Evolutionary conservation across 306 rosid genomes (phyloP).

Genomic region (Canavalia gladiata): DNA sequence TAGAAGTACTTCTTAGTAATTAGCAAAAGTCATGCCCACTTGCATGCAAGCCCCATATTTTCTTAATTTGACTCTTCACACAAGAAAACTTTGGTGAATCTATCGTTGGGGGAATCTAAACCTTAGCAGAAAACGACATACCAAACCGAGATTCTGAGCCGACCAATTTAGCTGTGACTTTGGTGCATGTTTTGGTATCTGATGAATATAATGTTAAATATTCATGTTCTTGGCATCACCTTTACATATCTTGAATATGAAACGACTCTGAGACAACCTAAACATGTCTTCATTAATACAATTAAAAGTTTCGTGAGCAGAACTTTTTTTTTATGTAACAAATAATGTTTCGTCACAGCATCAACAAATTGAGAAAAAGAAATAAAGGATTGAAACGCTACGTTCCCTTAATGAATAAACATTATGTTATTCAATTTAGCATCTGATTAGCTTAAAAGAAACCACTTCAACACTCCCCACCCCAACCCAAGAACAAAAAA

Average conservation of each 20-base stretch:
- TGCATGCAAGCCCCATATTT: neutral
- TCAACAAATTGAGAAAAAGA: neutral
- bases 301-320: neutral
- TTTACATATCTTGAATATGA: slow-evolving; percentile 10
- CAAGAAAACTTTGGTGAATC: neutral
- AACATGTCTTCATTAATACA: slow-evolving; percentile 37
- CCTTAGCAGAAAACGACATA: slow-evolving; percentile 41
- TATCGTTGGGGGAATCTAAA: slow-evolving; percentile 38
- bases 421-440: neutral
- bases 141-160: slow-evolving; percentile 33
- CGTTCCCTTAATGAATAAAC: slow-evolving; percentile 7
- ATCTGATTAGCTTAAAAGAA: slow-evolving; percentile 18
- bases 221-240: slow-evolving; percentile 20
- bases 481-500: too few relatives aligned
- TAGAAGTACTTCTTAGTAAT: neutral
- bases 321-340: neutral
- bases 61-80: slow-evolving; percentile 21
- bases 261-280: slow-evolving; percentile 48
- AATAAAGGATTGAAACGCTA: neutral
- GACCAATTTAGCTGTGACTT: slow-evolving; percentile 40
- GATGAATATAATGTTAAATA: slow-evolving; percentile 39
- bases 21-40: neutral
- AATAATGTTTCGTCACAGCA: neutral
- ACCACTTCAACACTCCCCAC: neutral
- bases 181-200: neutral